These are phyloP conservation scores for Aristolochia contorta DNA, from an alignment of 164 flowering plant genomes.

Conservation along the genomic window DNA sequence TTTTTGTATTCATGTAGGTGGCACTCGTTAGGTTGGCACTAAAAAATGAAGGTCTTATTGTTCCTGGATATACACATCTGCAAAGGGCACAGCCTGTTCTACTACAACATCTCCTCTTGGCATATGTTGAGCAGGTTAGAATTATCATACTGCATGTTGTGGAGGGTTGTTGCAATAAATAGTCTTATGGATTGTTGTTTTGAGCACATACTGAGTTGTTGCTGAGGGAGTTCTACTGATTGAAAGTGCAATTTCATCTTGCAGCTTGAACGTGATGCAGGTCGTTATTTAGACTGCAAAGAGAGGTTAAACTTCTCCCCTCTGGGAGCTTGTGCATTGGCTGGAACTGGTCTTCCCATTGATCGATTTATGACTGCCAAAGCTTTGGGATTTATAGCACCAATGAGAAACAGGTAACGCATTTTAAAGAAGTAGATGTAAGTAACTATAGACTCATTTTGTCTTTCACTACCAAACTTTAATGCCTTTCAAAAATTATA, in stretches of 20 bases:
- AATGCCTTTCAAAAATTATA: too few species aligned
- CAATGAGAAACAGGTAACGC: conserved; percentile 85
- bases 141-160: background rate
- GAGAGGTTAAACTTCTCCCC: conserved; percentile 78
- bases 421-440: too few species aligned
- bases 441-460: too few species aligned
- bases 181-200: background rate
- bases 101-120: conserved; percentile 77
- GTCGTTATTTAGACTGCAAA: conserved; percentile 74
- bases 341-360: conserved; percentile 97
- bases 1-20: conserved; percentile 29
- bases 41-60: conserved; percentile 67
- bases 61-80: conserved; percentile 97
- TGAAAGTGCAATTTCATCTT: conserved; percentile 6
- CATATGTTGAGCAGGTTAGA: conserved; percentile 94
- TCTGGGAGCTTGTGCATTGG: conserved; percentile 97
- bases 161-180: background rate
- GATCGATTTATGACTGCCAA: conserved; percentile 90
- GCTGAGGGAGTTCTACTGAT: background rate
- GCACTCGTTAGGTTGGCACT: conserved; percentile 62
- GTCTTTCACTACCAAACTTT: too few species aligned
- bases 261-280: conserved; percentile 95
- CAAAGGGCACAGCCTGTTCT: conserved; percentile 97
- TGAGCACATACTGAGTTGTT: background rate
- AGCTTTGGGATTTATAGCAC: conserved; percentile 79